Percentiles rank a stretch among this genome's conserved stretches.
These are phyloP conservation scores for Anethum foeniculum DNA, from an alignment of 140 eudicot species.

Conservation along the genomic window DNA sequence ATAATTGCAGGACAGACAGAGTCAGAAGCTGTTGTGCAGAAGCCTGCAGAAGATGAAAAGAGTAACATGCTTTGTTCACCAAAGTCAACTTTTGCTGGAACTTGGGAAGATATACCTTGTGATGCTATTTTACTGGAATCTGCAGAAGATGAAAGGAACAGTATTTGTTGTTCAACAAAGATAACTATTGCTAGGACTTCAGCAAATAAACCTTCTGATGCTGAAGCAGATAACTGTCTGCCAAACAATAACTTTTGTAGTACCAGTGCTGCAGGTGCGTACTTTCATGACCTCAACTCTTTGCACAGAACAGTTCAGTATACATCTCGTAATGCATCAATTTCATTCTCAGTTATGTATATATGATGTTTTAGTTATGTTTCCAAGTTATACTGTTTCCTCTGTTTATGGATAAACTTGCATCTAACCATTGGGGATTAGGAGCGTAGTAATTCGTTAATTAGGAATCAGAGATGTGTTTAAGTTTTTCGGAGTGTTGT, in stretches of 20 bases:
- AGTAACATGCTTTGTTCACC: conserved; percentile 31
- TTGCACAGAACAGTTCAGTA: neutral
- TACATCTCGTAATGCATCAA: neutral
- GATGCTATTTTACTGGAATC: conserved; percentile 11
- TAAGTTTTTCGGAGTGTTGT: neutral
- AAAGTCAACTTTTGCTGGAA: conserved; percentile 19
- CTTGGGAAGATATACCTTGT: conserved; percentile 12
- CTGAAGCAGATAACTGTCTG: conserved; percentile 20
- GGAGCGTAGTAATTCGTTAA: neutral
- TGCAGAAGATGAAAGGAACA: conserved; percentile 16
- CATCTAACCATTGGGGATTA: neutral
- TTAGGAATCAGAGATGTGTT: neutral
- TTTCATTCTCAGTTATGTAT: neutral
- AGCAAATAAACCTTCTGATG: conserved; percentile 15
- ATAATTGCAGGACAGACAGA: conserved; percentile 42
- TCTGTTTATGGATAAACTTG: neutral
- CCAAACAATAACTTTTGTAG: conserved; percentile 8
- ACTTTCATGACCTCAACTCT: neutral
- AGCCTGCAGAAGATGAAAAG: conserved; percentile 13
- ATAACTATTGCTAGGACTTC: conserved; percentile 24
- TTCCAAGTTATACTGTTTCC: neutral
- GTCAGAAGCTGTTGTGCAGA: conserved; percentile 25
- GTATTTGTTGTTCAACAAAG: conserved; percentile 22
- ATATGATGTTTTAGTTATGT: neutral
- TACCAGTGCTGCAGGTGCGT: conserved; percentile 40